Evolutionary conservation across 805 yeast species (phyloP), one percentile per base, ranked within the genome.

Genomic region (Ogataea ganodermae): DNA sequence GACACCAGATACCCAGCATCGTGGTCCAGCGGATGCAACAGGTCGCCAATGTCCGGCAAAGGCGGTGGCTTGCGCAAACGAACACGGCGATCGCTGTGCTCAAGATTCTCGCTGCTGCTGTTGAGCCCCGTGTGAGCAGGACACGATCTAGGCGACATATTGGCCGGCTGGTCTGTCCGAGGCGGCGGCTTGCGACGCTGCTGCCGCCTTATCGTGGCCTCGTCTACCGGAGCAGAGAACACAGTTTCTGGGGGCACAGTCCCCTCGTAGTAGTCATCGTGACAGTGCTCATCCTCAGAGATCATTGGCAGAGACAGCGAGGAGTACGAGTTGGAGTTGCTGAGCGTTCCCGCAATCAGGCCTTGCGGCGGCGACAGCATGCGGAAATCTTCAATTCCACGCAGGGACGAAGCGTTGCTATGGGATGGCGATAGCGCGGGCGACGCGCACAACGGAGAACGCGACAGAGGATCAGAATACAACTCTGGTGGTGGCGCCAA

Each of bases 111-210:
- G 4, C 21, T 17, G 31, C 45, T 40, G n/a, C 8, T 30, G 16
- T 23, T 42, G 18, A 41, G 39, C 9, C 33, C 31, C 6, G 33
- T 18, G 18, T 20, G 18, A 2, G 23, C 26, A 24, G 43, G 42
- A 26, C 27, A 38, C 6, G 30, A 16, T 10, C 20, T n/a, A 12
- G 43, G 43, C 13, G 35, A 32, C 20, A n/a, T 7, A 12, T 38
- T 30, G 22, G 36, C 21, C 21, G 33, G 7, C 14, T 33, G 23
- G 12, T 33, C 36, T 10, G 3, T 13, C 6, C 23, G n/a, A 6
- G 58, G 56, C 17, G 61, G 62, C 4, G 60, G 59, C 45, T 52
- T 57, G 16, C 59, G 26, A 23, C 43, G 35, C 21, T 40, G 35
- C 22, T 30, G 43, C 26, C 26, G 28, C 13, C 22, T 21, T n/a